Evolutionary conservation across 1,139 yeast species (phyloP), one percentile per base, ranked within the genome.

Genomic region (Hansenula lynferdii): DNA sequence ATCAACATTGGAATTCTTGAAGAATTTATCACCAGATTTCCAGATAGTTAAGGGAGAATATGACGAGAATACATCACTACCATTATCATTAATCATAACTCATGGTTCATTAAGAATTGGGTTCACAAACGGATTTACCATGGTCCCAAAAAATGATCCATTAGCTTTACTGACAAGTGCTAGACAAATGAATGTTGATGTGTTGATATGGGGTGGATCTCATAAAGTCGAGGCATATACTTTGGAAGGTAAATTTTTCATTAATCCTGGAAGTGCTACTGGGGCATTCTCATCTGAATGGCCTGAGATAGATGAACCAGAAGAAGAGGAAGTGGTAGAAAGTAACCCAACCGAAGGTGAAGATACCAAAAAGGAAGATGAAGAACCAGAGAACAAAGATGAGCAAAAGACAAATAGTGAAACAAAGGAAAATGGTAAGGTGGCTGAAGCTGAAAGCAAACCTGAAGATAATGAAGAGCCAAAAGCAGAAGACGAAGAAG

Each of bases 261-360:
- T 92, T 20, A 90, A 87, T 58, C 98, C 98, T 0, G 98, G 98
- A 0, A 84, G 95, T 56, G 95, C 95, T 32, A 89, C 97, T 0
- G 98, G 98, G 12, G 96, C 97, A 0, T 77, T 74, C 50, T 73
- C 73, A 35, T 72, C 80, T 37, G 78, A 75, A 44, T 69, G 79
- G 60, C 71, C 77, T 18, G 76, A 65, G 19, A 64, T 51, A 8
- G 67, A 62, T 8, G 54, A 52, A 3, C 58, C 49, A 10, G 56
- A 49, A 23, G 57, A 50, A 1, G 26, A 24, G 1, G 48, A 45
- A 34, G 25, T 41, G 16, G 45, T 49, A 26, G 49, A 38, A 21
- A 50, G 46, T 5, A 48, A 42, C 7, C 44, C 35, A 12, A 26
- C 28, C 22, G 42, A 41, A 11, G 68, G 15, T 59, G 40, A 65